Base-by-base conservation (phyloP, 768 basidiomycete genomes). In the Pleurotus eryngii region DNA sequence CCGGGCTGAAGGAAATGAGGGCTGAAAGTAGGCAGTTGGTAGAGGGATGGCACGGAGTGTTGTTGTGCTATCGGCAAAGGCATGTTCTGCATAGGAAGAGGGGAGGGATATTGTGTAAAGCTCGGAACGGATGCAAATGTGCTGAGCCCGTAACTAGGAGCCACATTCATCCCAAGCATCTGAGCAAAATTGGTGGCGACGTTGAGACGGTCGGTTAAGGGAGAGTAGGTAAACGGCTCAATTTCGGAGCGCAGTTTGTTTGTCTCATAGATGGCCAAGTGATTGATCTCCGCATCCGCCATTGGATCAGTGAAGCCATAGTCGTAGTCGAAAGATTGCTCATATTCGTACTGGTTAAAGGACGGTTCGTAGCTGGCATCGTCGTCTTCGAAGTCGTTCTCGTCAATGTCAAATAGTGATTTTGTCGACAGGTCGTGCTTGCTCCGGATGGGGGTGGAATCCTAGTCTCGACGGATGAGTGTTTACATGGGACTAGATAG, bases 341-440 rank as follows among this genome's bases (percentile, higher is more conserved):
- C 66, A 22, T 67, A 63, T 56, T 73, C 72, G 27, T 67, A 64
- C 24, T 65, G 63, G 59, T 54, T 54, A 38, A 54, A 54, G 17
- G 51, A 54, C 14, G 51, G 20, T 40, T 54, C 51, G 39, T 38
- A 54, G 39, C 3, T 18, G 15, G n/a, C 9, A 26, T 54, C 49
- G 48, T 78, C 76, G 56, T 75, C 73, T 65, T 84, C 83, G 63
- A 81, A 81, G 57, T 84, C 82, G 64, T 85, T 84, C 68, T 90
- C 89, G 63, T 88, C 83, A 60, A 90, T 89, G 64, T 90, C 85
- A 66, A 87, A 90, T 57, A 89, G 73, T 38, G 43, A 46, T 38
- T 56, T 45, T 26, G 55, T 30, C n/a, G 42, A 46, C 14, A 56
- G 26, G 42, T 46, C 55, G 14, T 46, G 55, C 35, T 46, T 56